Percentiles rank a stretch among this genome's conserved stretches.
phyloP scores from a whole-genome alignment of 2,329 filamentous ascomycete genomes.

The Aureobasidium leucospermi region DNA sequence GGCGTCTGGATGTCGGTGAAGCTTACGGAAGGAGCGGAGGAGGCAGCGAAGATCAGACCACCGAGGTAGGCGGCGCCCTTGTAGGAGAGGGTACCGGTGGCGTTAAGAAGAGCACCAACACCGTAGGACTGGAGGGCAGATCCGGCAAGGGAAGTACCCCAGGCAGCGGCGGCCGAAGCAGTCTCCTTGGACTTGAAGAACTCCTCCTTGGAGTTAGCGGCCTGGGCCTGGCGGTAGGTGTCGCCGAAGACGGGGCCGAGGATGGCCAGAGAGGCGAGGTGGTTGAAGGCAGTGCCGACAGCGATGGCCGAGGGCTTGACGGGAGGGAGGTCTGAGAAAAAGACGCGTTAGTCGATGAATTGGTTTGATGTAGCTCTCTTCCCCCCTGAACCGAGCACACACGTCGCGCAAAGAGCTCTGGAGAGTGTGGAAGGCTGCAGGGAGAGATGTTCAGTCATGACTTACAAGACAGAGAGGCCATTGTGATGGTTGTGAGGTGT shows the following conservation, averaged over 20 bases:
- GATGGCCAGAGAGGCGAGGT: constrained; percentile 80
- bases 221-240: constrained; percentile 87
- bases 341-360: constrained; percentile 15
- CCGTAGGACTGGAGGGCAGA: constrained; percentile 58
- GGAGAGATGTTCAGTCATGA: constrained; percentile 15
- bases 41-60: constrained; percentile 83
- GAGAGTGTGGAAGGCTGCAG: neutral
- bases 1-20: neutral
- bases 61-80: constrained; percentile 96
- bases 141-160: constrained; percentile 83
- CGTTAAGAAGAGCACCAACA: constrained; percentile 56
- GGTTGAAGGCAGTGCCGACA: constrained; percentile 92
- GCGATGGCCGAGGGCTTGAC: constrained; percentile 98
- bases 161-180: constrained; percentile 75
- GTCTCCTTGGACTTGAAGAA: constrained; percentile 93
- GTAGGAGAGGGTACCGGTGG: constrained; percentile 89
- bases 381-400: neutral
- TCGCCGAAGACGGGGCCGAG: constrained; percentile 86
- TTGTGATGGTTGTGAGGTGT: constrained; percentile 32
- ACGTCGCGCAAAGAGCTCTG: neutral
- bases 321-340: constrained; percentile 55
- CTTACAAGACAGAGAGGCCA: constrained; percentile 53
- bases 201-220: constrained; percentile 90
- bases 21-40: constrained; percentile 76
- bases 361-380: neutral